These are phyloP conservation scores for Cyberlindnera sargentensis DNA, from an alignment of 805 yeast genomes.

Conservation along the genomic window DNA sequence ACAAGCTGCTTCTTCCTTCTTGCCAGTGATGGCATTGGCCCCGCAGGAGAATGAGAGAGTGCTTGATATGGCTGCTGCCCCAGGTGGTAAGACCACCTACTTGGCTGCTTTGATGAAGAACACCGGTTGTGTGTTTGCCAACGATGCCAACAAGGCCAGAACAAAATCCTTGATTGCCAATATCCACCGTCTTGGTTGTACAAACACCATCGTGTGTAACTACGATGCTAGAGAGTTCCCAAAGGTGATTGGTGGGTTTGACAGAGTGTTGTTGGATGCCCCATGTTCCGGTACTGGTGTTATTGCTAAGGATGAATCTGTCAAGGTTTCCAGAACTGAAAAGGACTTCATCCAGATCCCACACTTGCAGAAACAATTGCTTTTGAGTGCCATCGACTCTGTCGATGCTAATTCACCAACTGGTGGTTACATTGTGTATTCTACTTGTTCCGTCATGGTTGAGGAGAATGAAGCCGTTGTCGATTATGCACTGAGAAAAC, in stretches of 20 bases:
- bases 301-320: slow-evolving; percentile 93
- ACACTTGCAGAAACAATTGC: slow-evolving; percentile 88
- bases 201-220: slow-evolving; percentile 92
- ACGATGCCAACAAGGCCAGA: slow-evolving; percentile 94
- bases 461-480: slow-evolving; percentile 98
- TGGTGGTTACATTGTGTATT: slow-evolving; percentile 92
- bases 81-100: slow-evolving; percentile 98
- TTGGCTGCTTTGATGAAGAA: slow-evolving; percentile 95
- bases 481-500: slow-evolving; percentile 92
- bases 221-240: slow-evolving; percentile 99
- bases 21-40: slow-evolving; percentile 95
- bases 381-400: slow-evolving; percentile 93
- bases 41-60: slow-evolving; percentile 97
- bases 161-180: slow-evolving; percentile 95
- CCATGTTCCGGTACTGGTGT: slow-evolving; percentile 99
- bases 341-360: slow-evolving; percentile 96
- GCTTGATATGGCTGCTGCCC: slow-evolving; percentile 99
- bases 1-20: slow-evolving; percentile 97
- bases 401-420: slow-evolving; percentile 89
- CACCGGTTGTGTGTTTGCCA: slow-evolving; percentile 95
- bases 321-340: slow-evolving; percentile 88
- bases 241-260: slow-evolving; percentile 96
- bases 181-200: slow-evolving; percentile 94
- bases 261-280: slow-evolving; percentile 90
- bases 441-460: slow-evolving; percentile 97